phyloP scores from a whole-genome alignment of 352 stramenopile genomes.

The Phytophthora fragariae region DNA sequence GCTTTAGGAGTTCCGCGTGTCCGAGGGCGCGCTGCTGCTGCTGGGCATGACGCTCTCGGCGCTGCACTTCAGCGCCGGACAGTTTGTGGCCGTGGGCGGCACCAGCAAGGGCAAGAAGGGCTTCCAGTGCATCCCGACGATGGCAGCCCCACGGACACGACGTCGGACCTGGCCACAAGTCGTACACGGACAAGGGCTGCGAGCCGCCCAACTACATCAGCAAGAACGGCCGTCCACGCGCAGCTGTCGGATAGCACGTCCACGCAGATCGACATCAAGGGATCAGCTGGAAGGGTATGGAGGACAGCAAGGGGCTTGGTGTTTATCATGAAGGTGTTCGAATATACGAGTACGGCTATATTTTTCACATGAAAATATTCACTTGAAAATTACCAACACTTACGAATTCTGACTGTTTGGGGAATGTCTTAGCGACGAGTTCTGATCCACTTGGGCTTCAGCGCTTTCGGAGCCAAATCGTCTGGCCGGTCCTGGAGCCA shows the following conservation, averaged over 20 bases:
- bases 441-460: too few relatives aligned
- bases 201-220: conserved; percentile 85
- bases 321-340: too few relatives aligned
- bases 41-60: conserved; percentile 94
- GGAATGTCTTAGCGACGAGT: too few relatives aligned
- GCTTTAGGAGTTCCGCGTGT: too few relatives aligned
- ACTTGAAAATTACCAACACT: too few relatives aligned
- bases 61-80: conserved; percentile 97
- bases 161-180: conserved; percentile 58
- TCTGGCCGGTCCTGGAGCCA: too few relatives aligned
- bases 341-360: too few relatives aligned
- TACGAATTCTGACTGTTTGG: too few relatives aligned
- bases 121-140: conserved; percentile 97
- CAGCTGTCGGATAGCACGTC: conserved; percentile 59
- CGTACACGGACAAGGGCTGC: conserved; percentile 72
- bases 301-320: conserved; percentile 65
- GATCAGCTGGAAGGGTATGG: conserved; percentile 89
- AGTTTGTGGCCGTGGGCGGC: conserved; percentile 98
- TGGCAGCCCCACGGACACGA: conserved; percentile 51
- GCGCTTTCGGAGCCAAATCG: too few relatives aligned
- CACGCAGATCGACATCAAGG: conserved; percentile 84
- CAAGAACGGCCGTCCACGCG: conserved; percentile 75
- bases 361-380: too few relatives aligned
- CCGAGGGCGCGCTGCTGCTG: conserved; percentile 41
- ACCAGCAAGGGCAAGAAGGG: conserved; percentile 90